phyloP scores from a whole-genome alignment of 345 rosid genomes.

The Excoecaria agallocha region DNA sequence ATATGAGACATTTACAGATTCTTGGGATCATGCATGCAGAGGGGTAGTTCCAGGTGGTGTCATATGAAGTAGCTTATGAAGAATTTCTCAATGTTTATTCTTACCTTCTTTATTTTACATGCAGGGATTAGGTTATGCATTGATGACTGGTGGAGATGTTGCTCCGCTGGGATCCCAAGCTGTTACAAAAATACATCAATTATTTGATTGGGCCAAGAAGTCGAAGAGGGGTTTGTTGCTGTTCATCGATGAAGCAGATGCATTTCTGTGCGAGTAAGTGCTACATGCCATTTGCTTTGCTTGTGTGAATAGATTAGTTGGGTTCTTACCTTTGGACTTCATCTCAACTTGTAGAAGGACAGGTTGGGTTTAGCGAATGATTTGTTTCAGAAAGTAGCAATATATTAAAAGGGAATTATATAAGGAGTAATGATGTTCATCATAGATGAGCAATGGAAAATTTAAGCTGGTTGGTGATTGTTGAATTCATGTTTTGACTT shows the following conservation, averaged over 20 bases:
- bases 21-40: neutral
- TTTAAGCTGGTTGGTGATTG: neutral
- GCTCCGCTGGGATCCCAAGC: slow-evolving; percentile 98
- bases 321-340: slow-evolving; percentile 1
- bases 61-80: slow-evolving; percentile 3
- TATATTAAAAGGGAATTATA: neutral
- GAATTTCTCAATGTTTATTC: no score
- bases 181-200: slow-evolving; percentile 94
- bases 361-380: neutral
- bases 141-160: slow-evolving; percentile 99
- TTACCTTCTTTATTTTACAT: slow-evolving; percentile 13
- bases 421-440: neutral
- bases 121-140: slow-evolving; percentile 96
- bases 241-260: slow-evolving; percentile 98
- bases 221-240: slow-evolving; percentile 79
- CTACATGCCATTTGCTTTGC: neutral
- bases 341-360: neutral
- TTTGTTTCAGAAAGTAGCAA: neutral
- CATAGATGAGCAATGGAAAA: neutral
- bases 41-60: neutral
- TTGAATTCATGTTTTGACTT: neutral
- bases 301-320: neutral
- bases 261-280: slow-evolving; percentile 98
- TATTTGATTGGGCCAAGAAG: slow-evolving; percentile 96
- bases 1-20: slow-evolving; percentile 6